Base-by-base conservation (phyloP, 371 early-diverging fungal genomes). In the Mortierella sp. region DNA sequence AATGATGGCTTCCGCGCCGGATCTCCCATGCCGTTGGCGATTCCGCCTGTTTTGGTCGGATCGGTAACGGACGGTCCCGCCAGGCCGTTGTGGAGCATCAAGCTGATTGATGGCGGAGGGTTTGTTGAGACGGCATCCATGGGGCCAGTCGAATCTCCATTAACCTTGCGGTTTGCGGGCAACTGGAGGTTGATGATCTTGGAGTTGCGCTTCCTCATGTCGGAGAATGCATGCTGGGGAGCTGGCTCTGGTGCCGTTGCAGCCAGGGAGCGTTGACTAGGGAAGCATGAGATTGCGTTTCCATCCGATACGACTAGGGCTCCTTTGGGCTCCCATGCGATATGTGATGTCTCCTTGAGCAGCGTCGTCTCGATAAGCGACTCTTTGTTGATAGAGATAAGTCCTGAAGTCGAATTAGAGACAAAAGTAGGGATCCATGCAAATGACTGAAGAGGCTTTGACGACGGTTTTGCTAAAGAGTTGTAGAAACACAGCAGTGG, bases 321-420 rank as follows among this genome's bases (percentile, higher is more conserved):
- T 24, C 94, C 94, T 3, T 83, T 82, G 10, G 95, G 92, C 16
- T 89, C 87, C 91, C 93, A 94, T 19, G 91, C 73, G 41, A 91
- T 86, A 41, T 89, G 87, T 29, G 87, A 89, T 4, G 91, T 87
- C 67, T 93, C 94, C 50, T 90, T 92, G 16, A 93, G 77, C n/a
- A 88, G 77, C 0, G 91, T 81, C 9, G 90, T 85, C 70, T 92
- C 91, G 69, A 92, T 90, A 24, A 86, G 85, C 16, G 88, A 89
- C 52, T 94, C 94, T 44, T 89, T 89, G 68, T 90, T 89, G 66
- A 92, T 86, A 0, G 92, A 82, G 10, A 93, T 69, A 7, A 93
- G 71, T 14, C 90, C 79, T 10, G 86, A 84, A 11, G 76, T 80
- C 6, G 77, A 73, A 40, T 85, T 70, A 13, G 82, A 76, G 24